Evolutionary conservation across 352 stramenopile genomes (phyloP), one percentile per base, ranked within the genome.

Genomic region (Pythium dissotocum): DNA sequence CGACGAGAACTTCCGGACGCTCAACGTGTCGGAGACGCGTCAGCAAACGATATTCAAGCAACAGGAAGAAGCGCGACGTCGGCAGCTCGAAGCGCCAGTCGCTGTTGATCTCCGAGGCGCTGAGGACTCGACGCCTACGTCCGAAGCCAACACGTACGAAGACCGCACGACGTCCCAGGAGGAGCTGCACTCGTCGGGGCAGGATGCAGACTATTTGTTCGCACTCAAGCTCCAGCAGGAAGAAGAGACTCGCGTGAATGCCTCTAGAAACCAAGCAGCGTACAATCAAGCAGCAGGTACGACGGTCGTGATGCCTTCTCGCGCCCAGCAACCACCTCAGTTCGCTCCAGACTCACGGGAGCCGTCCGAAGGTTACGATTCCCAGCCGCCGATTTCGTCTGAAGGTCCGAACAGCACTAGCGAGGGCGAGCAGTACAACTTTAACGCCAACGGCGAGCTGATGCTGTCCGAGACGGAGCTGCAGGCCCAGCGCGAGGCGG

Each of bases 201-300:
- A 67, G 42, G 85, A 95, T 48, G 58, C 85, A 0, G 89, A 97
- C 58, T 94, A 83, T 57, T 55, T 92, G 8, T 58, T 95, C 8
- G 89, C 89, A 1, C 68, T 94, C 40, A 82, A 77, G 30, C 73
- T 95, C 2, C 87, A 94, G 58, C 75, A 90, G 51, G 83, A 97
- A 77, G 87, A 97, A 70, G 82, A 95, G 59, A 63, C 67, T 30
- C 33, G 78, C 68, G 35, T 65, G 58, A 10, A 52, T 30, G 54
- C 35, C 4, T 38, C 36, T 36, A 53, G 61, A 36, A 46, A 56
- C 16, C 35, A 33, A 56, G n/a, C 30, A 4, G 32, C 53, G 13
- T 38, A 42, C 13, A 38, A 36, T 44, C 59, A 58, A 30, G 32
- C 58, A 5, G 36, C 24, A 0, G 16, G 57, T 1, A 65, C 54